phyloP scores from a whole-genome alignment of 768 basidiomycete species.

The Amyloporia xantha region DNA sequence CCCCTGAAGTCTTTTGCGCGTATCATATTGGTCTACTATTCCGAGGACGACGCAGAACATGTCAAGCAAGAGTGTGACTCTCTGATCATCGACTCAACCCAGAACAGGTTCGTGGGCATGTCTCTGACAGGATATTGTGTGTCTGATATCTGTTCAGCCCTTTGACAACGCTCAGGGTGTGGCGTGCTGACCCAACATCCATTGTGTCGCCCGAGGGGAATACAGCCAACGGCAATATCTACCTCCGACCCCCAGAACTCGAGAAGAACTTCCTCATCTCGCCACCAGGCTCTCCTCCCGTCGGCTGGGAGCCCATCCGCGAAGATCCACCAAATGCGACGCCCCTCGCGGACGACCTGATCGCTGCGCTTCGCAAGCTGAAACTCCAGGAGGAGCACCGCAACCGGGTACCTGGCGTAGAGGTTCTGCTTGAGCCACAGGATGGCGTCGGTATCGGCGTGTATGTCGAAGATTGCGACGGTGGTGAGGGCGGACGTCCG shows the following conservation, averaged over 20 bases:
- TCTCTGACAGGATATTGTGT: not conserved
- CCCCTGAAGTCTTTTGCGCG: slow-evolving; percentile 77
- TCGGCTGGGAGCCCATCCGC: slow-evolving; percentile 89
- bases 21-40: slow-evolving; percentile 73
- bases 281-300: slow-evolving; percentile 94
- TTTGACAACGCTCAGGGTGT: slow-evolving; percentile 54
- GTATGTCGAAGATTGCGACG: slow-evolving; percentile 70
- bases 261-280: slow-evolving; percentile 98
- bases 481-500: slow-evolving; percentile 24
- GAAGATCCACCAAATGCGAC: slow-evolving; percentile 86
- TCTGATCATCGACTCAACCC: slow-evolving; percentile 47
- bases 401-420: slow-evolving; percentile 29
- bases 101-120: slow-evolving; percentile 39
- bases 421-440: slow-evolving; percentile 60
- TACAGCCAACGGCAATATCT: slow-evolving; percentile 27
- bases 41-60: slow-evolving; percentile 53
- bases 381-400: slow-evolving; percentile 42
- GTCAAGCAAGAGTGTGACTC: slow-evolving; percentile 66
- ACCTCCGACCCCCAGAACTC: slow-evolving; percentile 68
- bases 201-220: slow-evolving; percentile 32
- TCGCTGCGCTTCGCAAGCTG: slow-evolving; percentile 67
- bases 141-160: slow-evolving; percentile 28
- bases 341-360: slow-evolving; percentile 85
- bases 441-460: slow-evolving; percentile 72
- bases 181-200: slow-evolving; percentile 67